phyloP scores from a whole-genome alignment of 164 flowering plant species.

The Piper betle region DNA sequence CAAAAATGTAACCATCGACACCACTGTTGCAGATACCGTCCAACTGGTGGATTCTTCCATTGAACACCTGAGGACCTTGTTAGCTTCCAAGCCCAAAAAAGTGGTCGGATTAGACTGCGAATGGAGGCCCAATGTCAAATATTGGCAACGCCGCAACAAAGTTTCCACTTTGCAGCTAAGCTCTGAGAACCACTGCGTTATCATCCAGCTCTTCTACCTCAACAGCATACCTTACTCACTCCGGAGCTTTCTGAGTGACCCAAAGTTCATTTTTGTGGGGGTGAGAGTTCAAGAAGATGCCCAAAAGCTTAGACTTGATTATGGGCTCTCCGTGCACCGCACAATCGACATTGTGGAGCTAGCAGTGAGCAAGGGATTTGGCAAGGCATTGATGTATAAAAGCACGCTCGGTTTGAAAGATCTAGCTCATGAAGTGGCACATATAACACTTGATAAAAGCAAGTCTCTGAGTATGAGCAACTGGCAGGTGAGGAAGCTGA shows the following conservation, averaged over 20 bases:
- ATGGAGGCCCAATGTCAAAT: neutral
- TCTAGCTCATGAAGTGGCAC: neutral
- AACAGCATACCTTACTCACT: neutral
- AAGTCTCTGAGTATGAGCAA: neutral
- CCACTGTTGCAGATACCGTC: neutral
- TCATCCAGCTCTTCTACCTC: slow-evolving; percentile 2
- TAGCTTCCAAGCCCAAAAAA: neutral
- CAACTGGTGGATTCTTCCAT: neutral
- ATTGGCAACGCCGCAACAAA: neutral
- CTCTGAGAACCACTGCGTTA: neutral
- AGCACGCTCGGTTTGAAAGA: neutral
- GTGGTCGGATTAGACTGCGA: slow-evolving; percentile 1
- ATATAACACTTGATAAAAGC: too few relatives aligned
- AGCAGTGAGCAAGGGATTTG: neutral
- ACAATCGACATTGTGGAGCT: too few relatives aligned
- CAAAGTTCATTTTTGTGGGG: neutral
- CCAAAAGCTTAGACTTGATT: neutral
- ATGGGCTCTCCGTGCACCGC: neutral
- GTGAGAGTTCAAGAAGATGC: neutral
- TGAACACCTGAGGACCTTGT: neutral
- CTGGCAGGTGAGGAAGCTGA: neutral
- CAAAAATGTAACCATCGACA: neutral
- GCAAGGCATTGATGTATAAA: neutral
- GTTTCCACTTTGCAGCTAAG: neutral
- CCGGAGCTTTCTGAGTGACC: neutral